phyloP scores from a whole-genome alignment of 2,329 filamentous ascomycete genomes.

The Thelonectria blattea region DNA sequence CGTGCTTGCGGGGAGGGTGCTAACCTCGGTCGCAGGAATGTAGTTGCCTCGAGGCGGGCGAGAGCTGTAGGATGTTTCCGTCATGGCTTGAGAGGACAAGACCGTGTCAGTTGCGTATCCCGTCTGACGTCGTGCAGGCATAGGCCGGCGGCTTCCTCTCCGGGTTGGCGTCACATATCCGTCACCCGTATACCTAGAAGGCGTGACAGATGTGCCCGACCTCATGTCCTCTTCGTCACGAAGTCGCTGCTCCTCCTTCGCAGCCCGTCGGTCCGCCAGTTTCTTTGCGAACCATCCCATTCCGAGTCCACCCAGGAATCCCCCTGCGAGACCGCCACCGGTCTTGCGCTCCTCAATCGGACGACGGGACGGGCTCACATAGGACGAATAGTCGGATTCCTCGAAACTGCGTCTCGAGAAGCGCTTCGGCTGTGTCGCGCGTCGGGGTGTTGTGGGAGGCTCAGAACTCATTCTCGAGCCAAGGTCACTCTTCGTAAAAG shows the following conservation, averaged over 20 bases:
- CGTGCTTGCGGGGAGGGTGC: slow-evolving; percentile 14
- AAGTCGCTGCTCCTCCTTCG: slow-evolving; percentile 54
- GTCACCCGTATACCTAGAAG: slow-evolving; percentile 72
- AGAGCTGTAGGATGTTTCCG: slow-evolving; percentile 42
- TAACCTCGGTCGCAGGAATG: slow-evolving; percentile 27
- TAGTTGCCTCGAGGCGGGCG: slow-evolving; percentile 39
- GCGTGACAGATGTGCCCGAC: slow-evolving; percentile 60
- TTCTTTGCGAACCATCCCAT: slow-evolving; percentile 72
- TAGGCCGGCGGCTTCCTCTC: slow-evolving; percentile 41
- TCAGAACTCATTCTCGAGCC: slow-evolving; percentile 45
- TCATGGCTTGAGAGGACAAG: slow-evolving; percentile 41
- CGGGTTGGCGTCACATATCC: slow-evolving; percentile 60
- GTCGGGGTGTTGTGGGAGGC: slow-evolving; percentile 54
- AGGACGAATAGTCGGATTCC: slow-evolving; percentile 65
- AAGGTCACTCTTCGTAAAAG: slow-evolving; percentile 55
- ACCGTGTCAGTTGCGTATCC: slow-evolving; percentile 38
- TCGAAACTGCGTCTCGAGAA: slow-evolving; percentile 53
- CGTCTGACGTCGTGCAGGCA: slow-evolving; percentile 40
- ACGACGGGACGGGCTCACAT: slow-evolving; percentile 67
- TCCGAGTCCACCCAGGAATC: slow-evolving; percentile 65
- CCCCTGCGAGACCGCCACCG: slow-evolving; percentile 59
- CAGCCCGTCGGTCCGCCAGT: slow-evolving; percentile 61
- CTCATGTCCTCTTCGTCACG: slow-evolving; percentile 60
- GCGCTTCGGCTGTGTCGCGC: slow-evolving; percentile 53
- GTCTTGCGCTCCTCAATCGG: slow-evolving; percentile 52